A percentile compares a stretch with the other conserved stretches of the same genome.
These are phyloP conservation scores for Colletotrichum endophyticum DNA, from an alignment of 2,329 filamentous ascomycete species.

Conservation along the genomic window DNA sequence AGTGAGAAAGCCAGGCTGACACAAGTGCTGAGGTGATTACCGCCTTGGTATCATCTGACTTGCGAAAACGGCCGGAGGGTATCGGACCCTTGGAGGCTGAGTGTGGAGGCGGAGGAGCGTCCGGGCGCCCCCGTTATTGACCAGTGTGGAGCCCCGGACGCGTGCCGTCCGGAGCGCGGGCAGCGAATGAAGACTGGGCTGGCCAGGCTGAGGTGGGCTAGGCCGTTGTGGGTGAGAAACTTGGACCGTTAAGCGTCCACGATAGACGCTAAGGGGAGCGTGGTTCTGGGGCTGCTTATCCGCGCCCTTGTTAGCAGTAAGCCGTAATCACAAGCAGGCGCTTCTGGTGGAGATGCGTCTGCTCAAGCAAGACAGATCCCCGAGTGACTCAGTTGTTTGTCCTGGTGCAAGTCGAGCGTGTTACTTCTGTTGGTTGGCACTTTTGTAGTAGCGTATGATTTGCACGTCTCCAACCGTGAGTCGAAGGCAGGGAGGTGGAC, in stretches of 20 bases:
- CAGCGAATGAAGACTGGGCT: background rate
- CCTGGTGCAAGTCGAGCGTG: background rate
- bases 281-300: background rate
- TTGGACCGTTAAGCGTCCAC: background rate
- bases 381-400: background rate
- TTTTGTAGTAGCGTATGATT: background rate
- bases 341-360: background rate
- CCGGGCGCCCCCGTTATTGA: background rate
- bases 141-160: background rate
- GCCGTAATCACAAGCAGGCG: background rate
- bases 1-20: background rate
- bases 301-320: background rate
- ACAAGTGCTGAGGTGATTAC: background rate
- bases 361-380: background rate
- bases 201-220: background rate
- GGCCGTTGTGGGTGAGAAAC: background rate
- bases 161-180: background rate
- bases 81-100: background rate
- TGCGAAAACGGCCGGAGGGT: background rate
- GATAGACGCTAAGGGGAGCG: background rate
- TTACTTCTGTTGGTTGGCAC: background rate
- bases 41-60: background rate
- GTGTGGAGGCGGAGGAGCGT: background rate
- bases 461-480: background rate
- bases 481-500: background rate